Percentiles rank a stretch among this genome's conserved stretches.
phyloP scores from a whole-genome alignment of 2,329 filamentous ascomycete genomes.

The Magnaporthales sp. region DNA sequence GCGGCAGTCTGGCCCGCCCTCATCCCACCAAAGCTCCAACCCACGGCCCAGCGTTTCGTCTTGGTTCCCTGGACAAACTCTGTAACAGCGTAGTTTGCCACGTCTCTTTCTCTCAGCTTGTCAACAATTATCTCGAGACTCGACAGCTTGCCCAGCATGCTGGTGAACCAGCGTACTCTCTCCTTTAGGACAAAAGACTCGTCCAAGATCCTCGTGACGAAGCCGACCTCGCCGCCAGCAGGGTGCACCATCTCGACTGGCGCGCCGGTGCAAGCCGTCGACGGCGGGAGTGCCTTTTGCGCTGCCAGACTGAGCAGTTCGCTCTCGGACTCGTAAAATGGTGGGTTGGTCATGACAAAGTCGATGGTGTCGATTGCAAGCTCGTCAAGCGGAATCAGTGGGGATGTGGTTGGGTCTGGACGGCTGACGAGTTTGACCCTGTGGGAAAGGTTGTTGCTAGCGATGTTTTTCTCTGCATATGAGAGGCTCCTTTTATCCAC shows the following conservation, averaged over 20 bases:
- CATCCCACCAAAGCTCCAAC: constrained; percentile 69
- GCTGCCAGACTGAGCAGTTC: constrained; percentile 60
- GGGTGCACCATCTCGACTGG: constrained; percentile 76
- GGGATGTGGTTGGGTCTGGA: constrained; percentile 27
- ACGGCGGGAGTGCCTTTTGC: constrained; percentile 58
- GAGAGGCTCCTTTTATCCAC: constrained; percentile 63
- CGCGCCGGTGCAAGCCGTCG: constrained; percentile 68
- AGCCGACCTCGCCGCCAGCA: constrained; percentile 68
- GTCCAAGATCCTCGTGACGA: constrained; percentile 65
- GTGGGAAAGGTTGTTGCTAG: constrained; percentile 51
- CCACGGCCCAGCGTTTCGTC: constrained; percentile 80
- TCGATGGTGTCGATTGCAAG: constrained; percentile 47
- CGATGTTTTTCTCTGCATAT: constrained; percentile 60
- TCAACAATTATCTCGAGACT: constrained; percentile 58
- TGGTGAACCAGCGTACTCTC: constrained; percentile 77
- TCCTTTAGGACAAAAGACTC: constrained; percentile 27
- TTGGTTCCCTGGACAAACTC: constrained; percentile 69
- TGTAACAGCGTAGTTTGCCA: constrained; percentile 75
- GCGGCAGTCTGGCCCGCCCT: constrained; percentile 47
- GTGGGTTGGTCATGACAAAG: constrained; percentile 91
- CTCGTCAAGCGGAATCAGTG: constrained; percentile 56
- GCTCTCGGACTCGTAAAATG: constrained; percentile 72
- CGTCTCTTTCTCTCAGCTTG: constrained; percentile 40
- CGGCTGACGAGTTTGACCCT: constrained; percentile 58
- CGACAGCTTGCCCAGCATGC: constrained; percentile 76